phyloP scores from a whole-genome alignment of 257 asterid species.

The Capsicum rhomboideum region DNA sequence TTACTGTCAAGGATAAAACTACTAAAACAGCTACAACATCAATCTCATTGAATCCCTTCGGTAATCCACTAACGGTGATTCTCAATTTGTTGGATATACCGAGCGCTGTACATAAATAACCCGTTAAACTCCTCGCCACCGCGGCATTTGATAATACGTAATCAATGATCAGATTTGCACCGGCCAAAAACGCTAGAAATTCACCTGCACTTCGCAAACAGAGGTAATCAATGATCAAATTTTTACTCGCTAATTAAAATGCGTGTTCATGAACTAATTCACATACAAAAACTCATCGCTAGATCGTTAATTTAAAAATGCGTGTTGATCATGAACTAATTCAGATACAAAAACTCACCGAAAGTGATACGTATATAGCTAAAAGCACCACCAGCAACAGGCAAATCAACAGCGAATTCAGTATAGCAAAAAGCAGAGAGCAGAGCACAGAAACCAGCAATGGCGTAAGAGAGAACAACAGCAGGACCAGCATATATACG shows the following conservation, averaged over 20 bases:
- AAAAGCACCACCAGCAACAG: constrained; percentile 98
- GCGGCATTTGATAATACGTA: constrained; percentile 95
- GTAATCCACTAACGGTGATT: constrained; percentile 42
- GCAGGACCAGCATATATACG: constrained; percentile 75
- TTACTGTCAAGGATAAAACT: constrained; percentile 58
- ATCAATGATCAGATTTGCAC: constrained; percentile 73
- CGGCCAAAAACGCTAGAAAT: constrained; percentile 76
- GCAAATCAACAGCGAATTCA: constrained; percentile 96
- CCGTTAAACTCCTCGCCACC: constrained; percentile 88
- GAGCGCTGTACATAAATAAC: constrained; percentile 58
- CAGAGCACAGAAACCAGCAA: constrained; percentile 93
- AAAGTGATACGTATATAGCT: constrained; percentile 89
- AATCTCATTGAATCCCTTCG: constrained; percentile 70
- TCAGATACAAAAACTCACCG: constrained; percentile 21
- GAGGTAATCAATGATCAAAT: background rate
- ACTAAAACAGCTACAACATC: constrained; percentile 74
- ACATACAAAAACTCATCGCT: too few species aligned
- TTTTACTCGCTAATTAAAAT: too few species aligned
- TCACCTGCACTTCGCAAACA: constrained; percentile 34
- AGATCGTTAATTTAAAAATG: too few species aligned
- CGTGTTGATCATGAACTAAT: too few species aligned
- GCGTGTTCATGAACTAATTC: too few species aligned
- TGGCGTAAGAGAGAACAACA: constrained; percentile 78
- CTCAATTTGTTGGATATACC: constrained; percentile 50
- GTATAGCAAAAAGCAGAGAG: constrained; percentile 96